Conservation (phyloP, 345 rosid species). For the Corchorus capsularis region DNA sequence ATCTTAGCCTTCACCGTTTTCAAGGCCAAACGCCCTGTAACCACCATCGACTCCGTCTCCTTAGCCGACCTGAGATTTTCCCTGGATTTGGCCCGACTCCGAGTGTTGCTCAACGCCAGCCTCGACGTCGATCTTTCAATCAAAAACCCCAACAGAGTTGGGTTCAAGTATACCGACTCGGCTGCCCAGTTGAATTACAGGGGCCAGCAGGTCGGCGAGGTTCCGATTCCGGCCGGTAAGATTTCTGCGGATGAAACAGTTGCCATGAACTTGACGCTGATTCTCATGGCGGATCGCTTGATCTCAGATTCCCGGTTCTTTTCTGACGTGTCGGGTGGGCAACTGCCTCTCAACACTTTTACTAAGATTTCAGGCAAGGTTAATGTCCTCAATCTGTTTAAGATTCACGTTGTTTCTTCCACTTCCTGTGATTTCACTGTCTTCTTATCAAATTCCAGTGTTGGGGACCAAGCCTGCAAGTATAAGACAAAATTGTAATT, state of each 20-base stretch:
- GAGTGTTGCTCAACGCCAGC: slow-evolving; percentile 48
- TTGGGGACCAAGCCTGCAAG: slow-evolving; percentile 57
- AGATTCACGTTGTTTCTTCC: slow-evolving; percentile 46
- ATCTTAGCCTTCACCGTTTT: slow-evolving; percentile 68
- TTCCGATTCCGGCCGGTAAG: slow-evolving; percentile 59
- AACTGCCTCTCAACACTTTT: slow-evolving; percentile 46
- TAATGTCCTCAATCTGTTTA: slow-evolving; percentile 42
- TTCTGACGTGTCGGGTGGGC: slow-evolving; percentile 40
- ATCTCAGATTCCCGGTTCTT: slow-evolving; percentile 38
- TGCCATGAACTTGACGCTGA: slow-evolving; percentile 58
- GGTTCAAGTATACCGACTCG: slow-evolving; percentile 49
- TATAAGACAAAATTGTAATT: slow-evolving; percentile 58
- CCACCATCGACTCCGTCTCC: slow-evolving; percentile 46
- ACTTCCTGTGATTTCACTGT: slow-evolving; percentile 56
- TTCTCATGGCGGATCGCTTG: slow-evolving; percentile 66
- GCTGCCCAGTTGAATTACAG: slow-evolving; percentile 60
- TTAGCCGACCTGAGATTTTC: slow-evolving; percentile 38
- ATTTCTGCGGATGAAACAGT: slow-evolving; percentile 46
- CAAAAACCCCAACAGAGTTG: slow-evolving; percentile 71
- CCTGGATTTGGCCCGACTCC: slow-evolving; percentile 27
- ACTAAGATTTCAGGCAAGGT: slow-evolving; percentile 67
- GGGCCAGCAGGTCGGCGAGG: slow-evolving; percentile 60
- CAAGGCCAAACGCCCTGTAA: slow-evolving; percentile 63
- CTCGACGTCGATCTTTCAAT: slow-evolving; percentile 54
- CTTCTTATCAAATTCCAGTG: slow-evolving; percentile 39